Evolutionary conservation across 306 rosid genomes (phyloP).

Genomic region (Quercus berberidifolia): DNA sequence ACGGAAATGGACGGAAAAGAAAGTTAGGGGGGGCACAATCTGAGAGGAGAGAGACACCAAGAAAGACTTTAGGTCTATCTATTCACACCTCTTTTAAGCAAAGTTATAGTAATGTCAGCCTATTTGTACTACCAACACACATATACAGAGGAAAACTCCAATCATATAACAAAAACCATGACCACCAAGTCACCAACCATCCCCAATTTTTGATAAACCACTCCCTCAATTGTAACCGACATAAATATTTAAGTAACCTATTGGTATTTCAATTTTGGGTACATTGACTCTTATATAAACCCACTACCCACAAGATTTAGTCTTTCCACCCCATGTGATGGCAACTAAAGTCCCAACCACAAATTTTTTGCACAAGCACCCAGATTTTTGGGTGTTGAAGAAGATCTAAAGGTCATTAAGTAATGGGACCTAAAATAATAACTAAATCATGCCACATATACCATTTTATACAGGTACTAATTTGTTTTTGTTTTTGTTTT

Average conservation of each 20-base stretch:
- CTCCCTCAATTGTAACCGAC: slow-evolving; percentile 30
- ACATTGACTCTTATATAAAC: not conserved
- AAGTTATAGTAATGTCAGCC: slow-evolving; percentile 26
- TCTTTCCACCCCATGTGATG: slow-evolving; percentile 15
- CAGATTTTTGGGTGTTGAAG: not conserved
- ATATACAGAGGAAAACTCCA: slow-evolving; percentile 5
- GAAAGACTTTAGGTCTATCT: slow-evolving; percentile 36
- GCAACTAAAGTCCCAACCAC: slow-evolving; percentile 13
- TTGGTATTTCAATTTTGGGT: slow-evolving; percentile 26
- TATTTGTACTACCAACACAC: slow-evolving; percentile 16
- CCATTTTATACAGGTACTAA: not conserved
- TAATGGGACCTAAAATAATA: slow-evolving; percentile 30
- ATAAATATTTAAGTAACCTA: slow-evolving; percentile 28
- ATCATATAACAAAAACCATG: not conserved
- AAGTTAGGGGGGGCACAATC: slow-evolving; percentile 24
- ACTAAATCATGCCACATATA: slow-evolving; percentile 41
- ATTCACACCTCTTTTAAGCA: slow-evolving; percentile 51
- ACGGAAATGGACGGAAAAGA: slow-evolving; percentile 20
- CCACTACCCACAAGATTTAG: not conserved
- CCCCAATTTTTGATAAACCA: not conserved
- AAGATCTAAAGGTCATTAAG: slow-evolving; percentile 21
- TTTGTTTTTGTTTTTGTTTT: rapidly evolving
- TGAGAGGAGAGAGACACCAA: not conserved
- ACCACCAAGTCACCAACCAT: slow-evolving; percentile 6
- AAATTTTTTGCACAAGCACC: too few relatives aligned